Evolutionary conservation across 352 stramenopile genomes (phyloP).

Genomic region (Phytophthora sansomeana): DNA sequence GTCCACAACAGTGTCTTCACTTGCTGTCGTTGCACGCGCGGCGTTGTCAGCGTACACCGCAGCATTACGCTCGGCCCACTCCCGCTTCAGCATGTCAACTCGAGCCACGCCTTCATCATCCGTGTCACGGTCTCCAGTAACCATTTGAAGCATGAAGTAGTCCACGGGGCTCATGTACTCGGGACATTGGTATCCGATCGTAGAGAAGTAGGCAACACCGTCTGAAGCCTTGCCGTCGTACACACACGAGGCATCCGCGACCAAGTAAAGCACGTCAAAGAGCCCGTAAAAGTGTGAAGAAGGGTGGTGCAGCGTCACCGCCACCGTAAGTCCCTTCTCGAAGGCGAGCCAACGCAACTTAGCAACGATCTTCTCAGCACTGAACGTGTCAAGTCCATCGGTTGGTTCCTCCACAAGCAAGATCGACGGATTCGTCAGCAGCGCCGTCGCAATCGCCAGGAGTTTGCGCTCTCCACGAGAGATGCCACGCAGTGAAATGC

Average conservation of each 20-base stretch:
- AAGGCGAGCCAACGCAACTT: slow-evolving; percentile 78
- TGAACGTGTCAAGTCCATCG: slow-evolving; percentile 66
- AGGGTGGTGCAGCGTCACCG: slow-evolving; percentile 92
- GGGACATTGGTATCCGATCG: slow-evolving; percentile 56
- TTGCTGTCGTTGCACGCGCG: slow-evolving; percentile 9
- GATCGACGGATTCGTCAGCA: slow-evolving; percentile 83
- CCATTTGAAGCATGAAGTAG: slow-evolving; percentile 72
- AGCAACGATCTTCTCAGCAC: slow-evolving; percentile 62
- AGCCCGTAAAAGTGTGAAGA: slow-evolving; percentile 72
- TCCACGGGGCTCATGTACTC: slow-evolving; percentile 70
- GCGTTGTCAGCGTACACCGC: slow-evolving; percentile 28
- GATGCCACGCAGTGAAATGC: slow-evolving; percentile 60
- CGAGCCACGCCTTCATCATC: slow-evolving; percentile 41
- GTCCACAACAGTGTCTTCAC: slow-evolving; percentile 22
- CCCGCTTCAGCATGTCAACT: slow-evolving; percentile 39
- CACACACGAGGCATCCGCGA: slow-evolving; percentile 53
- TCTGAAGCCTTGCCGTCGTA: slow-evolving; percentile 66
- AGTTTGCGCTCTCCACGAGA: slow-evolving; percentile 84
- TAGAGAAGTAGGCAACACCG: slow-evolving; percentile 61
- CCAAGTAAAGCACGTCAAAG: slow-evolving; percentile 67
- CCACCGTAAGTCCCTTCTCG: slow-evolving; percentile 79
- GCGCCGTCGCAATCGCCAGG: slow-evolving; percentile 81
- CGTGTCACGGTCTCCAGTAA: slow-evolving; percentile 31
- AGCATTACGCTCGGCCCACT: slow-evolving; percentile 41
- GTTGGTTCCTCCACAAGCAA: slow-evolving; percentile 91